Percentiles rank a stretch among this genome's conserved stretches.
Evolutionary conservation across 2,329 filamentous ascomycete genomes (phyloP).

Genomic region (Claviceps sp.): DNA sequence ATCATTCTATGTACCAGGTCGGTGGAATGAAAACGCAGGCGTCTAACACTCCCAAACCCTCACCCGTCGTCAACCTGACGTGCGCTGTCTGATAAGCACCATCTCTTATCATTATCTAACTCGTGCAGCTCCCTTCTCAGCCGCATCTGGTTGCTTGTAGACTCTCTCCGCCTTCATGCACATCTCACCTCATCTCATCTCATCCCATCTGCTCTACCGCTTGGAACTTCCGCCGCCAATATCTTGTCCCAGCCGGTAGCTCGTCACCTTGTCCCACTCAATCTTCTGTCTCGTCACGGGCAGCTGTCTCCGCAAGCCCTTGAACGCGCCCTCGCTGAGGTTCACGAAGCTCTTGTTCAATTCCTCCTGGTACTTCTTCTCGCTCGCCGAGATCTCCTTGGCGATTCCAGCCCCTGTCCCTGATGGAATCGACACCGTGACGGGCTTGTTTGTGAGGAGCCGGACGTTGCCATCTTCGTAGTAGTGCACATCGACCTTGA

Average conservation of each 20-base stretch:
- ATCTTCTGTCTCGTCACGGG: constrained; percentile 97
- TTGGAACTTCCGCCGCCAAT: constrained; percentile 55
- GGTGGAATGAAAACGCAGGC: too few relatives aligned
- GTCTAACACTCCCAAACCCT: too few relatives aligned
- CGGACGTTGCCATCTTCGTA: constrained; percentile 98
- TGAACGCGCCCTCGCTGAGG: constrained; percentile 90
- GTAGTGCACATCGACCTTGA: constrained; percentile 96
- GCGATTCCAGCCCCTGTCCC: constrained; percentile 55
- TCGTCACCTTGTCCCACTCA: constrained; percentile 96
- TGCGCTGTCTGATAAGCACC: background rate
- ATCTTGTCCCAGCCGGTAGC: constrained; percentile 75
- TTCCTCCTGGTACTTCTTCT: constrained; percentile 94
- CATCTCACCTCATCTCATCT: background rate
- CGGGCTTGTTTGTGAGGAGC: constrained; percentile 72
- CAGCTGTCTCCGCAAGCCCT: constrained; percentile 79
- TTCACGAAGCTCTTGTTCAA: constrained; percentile 80
- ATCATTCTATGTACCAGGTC: too few relatives aligned
- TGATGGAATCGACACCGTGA: constrained; percentile 48
- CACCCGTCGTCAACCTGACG: too few relatives aligned
- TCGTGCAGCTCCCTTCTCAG: background rate
- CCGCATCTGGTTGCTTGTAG: background rate
- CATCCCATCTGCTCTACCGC: constrained; percentile 22
- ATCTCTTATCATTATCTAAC: background rate
- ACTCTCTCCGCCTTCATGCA: too few relatives aligned
- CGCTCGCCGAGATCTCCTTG: constrained; percentile 62